A percentile compares a stretch with the other conserved stretches of the same genome.
Conservation (phyloP, 768 basidiomycete species). For the Pleurotus sapidus region DNA sequence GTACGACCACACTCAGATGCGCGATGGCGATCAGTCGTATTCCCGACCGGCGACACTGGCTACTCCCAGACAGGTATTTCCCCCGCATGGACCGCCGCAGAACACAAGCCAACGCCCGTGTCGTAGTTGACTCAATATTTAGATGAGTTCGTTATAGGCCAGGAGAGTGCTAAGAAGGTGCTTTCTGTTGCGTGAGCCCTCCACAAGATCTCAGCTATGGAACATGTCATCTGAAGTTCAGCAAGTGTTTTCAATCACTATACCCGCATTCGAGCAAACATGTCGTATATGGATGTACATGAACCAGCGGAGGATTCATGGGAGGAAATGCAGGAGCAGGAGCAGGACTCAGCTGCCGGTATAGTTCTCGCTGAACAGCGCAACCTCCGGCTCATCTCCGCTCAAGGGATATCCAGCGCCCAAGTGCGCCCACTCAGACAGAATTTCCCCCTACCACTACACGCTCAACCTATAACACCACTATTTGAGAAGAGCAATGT, state of each 20-base stretch:
- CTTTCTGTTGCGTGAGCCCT: slow-evolving; percentile 86
- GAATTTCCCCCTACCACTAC: slow-evolving; percentile 34
- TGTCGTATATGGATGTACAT: slow-evolving; percentile 43
- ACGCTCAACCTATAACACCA: slow-evolving; percentile 41
- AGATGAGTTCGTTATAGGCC: slow-evolving; percentile 87
- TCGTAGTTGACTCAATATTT: slow-evolving; percentile 78
- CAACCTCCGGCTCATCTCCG: slow-evolving; percentile 23
- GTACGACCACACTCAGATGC: slow-evolving; percentile 32
- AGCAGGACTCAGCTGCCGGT: background rate
- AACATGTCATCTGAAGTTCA: background rate
- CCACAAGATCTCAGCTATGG: background rate
- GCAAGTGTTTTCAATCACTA: slow-evolving; percentile 92
- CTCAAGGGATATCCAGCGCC: slow-evolving; percentile 46
- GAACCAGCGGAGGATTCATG: slow-evolving; percentile 16
- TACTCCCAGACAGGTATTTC: slow-evolving; percentile 52
- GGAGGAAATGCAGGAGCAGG: slow-evolving; percentile 4
- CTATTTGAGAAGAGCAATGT: slow-evolving; percentile 96
- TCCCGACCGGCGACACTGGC: slow-evolving; percentile 46
- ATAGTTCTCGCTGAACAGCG: background rate
- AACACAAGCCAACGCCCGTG: slow-evolving; percentile 5
- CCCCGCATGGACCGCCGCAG: background rate
- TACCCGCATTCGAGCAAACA: slow-evolving; percentile 78
- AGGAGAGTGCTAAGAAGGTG: slow-evolving; percentile 90
- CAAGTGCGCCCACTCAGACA: slow-evolving; percentile 66
- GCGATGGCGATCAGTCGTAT: slow-evolving; percentile 29